These are phyloP conservation scores for Leishmania tarentolae DNA, from an alignment of 208 protist genomes.

Conservation along the genomic window DNA sequence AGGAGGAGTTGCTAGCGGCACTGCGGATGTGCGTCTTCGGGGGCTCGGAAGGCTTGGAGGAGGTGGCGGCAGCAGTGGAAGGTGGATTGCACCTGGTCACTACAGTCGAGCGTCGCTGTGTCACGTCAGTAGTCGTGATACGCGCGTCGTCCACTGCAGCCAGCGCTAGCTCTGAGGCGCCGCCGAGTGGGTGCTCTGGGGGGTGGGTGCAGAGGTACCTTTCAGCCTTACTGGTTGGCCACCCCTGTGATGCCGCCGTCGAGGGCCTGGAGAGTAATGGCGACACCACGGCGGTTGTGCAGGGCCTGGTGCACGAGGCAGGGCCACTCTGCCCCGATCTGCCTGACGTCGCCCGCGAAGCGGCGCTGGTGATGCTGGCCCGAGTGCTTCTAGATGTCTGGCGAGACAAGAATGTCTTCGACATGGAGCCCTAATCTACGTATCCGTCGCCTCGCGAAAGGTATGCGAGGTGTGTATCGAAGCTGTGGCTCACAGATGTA, in stretches of 20 bases:
- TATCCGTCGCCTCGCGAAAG: too few species aligned
- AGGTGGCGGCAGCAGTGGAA: background rate
- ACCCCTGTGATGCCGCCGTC: conserved; percentile 26
- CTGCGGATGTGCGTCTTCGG: conserved; percentile 28
- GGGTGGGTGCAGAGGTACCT: conserved; percentile 45
- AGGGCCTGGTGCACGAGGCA: conserved; percentile 29
- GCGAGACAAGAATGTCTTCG: conserved; percentile 69
- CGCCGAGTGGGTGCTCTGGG: background rate
- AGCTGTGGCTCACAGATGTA: background rate
- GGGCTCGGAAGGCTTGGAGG: conserved; percentile 6
- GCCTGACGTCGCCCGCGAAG: conserved; percentile 16
- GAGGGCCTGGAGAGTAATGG: conserved; percentile 2
- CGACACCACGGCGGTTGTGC: conserved; percentile 18
- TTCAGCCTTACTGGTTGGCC: conserved; percentile 28
- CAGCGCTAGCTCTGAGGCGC: background rate
- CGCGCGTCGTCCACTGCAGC: background rate
- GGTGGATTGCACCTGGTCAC: conserved; percentile 28
- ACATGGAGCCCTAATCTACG: conserved; percentile 6
- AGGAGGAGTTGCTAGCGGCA: conserved; percentile 22
- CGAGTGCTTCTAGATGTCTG: conserved; percentile 35
- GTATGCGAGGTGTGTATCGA: background rate
- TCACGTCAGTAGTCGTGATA: conserved; percentile 25
- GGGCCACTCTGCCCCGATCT: conserved; percentile 12
- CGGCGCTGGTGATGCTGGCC: conserved; percentile 17
- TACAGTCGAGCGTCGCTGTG: conserved; percentile 27